phyloP scores from a whole-genome alignment of 768 basidiomycete genomes.

The Gymnopilus dilepis region DNA sequence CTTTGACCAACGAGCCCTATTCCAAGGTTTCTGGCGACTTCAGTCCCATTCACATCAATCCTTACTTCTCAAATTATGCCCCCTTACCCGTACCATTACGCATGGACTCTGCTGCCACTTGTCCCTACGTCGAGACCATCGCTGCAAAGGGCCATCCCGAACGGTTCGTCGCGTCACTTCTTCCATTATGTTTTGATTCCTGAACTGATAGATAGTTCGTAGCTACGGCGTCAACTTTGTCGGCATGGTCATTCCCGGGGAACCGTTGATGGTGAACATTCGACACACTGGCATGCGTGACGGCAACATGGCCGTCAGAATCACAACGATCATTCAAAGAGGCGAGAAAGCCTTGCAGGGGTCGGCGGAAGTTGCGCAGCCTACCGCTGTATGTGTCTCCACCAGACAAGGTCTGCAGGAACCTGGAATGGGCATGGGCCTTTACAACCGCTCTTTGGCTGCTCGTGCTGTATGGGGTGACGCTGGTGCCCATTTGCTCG shows the following conservation, averaged over 20 bases:
- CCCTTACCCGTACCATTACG: conserved; percentile 95
- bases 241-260: conserved; percentile 94
- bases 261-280: conserved; percentile 84
- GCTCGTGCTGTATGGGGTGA: conserved; percentile 97
- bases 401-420: conserved; percentile 99
- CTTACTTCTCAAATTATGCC: conserved; percentile 64
- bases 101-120: conserved; percentile 97
- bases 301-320: conserved; percentile 90
- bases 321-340: conserved; percentile 81
- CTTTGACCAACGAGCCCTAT: conserved; percentile 41
- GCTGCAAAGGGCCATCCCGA: conserved; percentile 93
- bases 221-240: conserved; percentile 94
- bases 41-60: background rate
- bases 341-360: conserved; percentile 94
- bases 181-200: no score
- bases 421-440: conserved; percentile 98
- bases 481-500: conserved; percentile 90
- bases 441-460: conserved; percentile 91
- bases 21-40: background rate
- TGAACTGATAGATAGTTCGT: conserved; percentile 12
- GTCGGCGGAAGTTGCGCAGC: conserved; percentile 90
- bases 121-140: conserved; percentile 90
- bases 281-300: conserved; percentile 91
- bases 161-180: conserved; percentile 85
- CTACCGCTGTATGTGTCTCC: conserved; percentile 95